Percentiles rank a stretch among this genome's conserved stretches.
phyloP scores from a whole-genome alignment of 345 rosid genomes.

The Citrus sp. region DNA sequence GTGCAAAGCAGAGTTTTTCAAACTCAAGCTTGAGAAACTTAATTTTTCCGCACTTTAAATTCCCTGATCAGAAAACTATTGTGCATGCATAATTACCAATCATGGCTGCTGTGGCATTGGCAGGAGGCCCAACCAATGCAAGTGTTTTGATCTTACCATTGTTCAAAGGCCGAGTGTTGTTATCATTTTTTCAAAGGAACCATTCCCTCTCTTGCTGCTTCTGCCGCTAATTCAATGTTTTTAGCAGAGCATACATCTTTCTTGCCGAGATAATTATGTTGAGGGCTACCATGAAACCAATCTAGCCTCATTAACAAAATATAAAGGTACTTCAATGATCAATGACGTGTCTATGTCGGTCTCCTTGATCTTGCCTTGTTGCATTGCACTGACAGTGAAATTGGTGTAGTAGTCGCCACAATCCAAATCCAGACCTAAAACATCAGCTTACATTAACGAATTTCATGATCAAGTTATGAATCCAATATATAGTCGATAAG shows the following conservation, averaged over 20 bases:
- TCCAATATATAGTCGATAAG: too few relatives aligned
- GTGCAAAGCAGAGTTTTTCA: too few relatives aligned
- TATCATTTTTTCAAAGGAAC: constrained; percentile 46
- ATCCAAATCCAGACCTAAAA: constrained; percentile 50
- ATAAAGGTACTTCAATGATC: constrained; percentile 26
- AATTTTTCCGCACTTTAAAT: too few relatives aligned
- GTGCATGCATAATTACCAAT: constrained; percentile 69
- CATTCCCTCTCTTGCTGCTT: constrained; percentile 59
- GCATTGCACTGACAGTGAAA: constrained; percentile 31
- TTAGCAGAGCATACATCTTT: constrained; percentile 28
- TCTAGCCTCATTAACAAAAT: constrained; percentile 62
- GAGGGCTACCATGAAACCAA: constrained; percentile 48
- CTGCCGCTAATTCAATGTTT: constrained; percentile 40
- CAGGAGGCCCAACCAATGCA: constrained; percentile 51
- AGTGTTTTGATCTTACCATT: constrained; percentile 8
- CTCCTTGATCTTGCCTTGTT: constrained; percentile 35
- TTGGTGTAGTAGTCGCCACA: constrained; percentile 46
- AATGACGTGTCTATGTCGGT: constrained; percentile 31
- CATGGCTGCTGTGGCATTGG: constrained; percentile 48
- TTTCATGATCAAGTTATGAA: too few relatives aligned
- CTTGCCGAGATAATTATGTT: constrained; percentile 27
- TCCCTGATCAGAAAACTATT: too few relatives aligned
- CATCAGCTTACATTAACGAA: too few relatives aligned
- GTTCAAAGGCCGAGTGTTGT: constrained; percentile 28
- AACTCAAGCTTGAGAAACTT: too few relatives aligned